phyloP scores from a whole-genome alignment of 2,329 filamentous ascomycete genomes.

The Cytospora mali region DNA sequence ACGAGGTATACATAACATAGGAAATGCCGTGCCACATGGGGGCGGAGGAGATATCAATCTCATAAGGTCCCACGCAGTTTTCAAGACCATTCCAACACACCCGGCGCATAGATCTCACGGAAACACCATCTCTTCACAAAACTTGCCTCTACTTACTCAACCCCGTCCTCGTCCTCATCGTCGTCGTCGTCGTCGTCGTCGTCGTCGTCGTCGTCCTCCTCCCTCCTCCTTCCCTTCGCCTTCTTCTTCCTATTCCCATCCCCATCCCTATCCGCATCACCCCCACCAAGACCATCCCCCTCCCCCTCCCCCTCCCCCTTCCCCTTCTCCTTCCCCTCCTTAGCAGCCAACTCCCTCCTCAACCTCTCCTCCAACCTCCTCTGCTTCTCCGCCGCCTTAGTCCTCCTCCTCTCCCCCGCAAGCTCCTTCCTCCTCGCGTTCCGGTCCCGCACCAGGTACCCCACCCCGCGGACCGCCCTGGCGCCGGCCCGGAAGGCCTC shows the following conservation, averaged over 20 bases:
- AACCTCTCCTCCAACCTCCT: constrained; percentile 30
- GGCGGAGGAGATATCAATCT: too few relatives aligned
- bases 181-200: neutral
- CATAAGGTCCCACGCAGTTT: too few relatives aligned
- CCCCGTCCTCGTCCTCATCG: constrained; percentile 12
- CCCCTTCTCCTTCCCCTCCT: constrained; percentile 6
- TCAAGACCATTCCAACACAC: too few relatives aligned
- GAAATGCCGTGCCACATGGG: neutral
- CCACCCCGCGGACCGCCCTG: too few relatives aligned
- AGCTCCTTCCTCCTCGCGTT: too few relatives aligned
- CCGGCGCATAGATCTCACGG: too few relatives aligned
- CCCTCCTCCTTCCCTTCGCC: neutral
- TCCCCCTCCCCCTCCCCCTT: constrained; percentile 1
- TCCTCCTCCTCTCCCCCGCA: too few relatives aligned
- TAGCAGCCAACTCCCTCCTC: constrained; percentile 21
- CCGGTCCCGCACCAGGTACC: too few relatives aligned
- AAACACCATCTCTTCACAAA: neutral
- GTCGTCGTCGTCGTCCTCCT: neutral
- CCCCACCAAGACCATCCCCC: neutral
- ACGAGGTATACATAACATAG: neutral
- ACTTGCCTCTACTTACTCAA: neutral
- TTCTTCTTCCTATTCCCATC: neutral
- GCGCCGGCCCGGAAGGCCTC: too few relatives aligned
- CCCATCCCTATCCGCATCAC: neutral
- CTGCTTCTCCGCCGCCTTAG: constrained; percentile 40